These are phyloP conservation scores for Aegilops bicornis DNA, from an alignment of 176 grass and related monocot genomes.

Conservation along the genomic window DNA sequence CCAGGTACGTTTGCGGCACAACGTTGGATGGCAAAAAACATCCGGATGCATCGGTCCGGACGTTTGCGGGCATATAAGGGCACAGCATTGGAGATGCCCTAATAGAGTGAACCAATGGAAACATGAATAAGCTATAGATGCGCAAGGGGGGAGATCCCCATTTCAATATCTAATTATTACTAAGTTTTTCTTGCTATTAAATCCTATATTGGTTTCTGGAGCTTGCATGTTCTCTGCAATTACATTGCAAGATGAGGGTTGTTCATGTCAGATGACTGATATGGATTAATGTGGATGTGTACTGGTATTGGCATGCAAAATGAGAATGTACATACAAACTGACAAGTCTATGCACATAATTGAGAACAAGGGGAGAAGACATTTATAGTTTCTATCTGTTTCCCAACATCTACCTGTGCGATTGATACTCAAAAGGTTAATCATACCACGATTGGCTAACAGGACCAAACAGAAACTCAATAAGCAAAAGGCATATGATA, in stretches of 20 bases:
- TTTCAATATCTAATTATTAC: conserved; percentile 8
- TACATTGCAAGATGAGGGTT: neutral
- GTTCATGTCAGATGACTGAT: neutral
- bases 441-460: neutral
- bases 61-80: no score
- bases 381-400: neutral
- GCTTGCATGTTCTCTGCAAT: neutral
- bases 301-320: neutral
- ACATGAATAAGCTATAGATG: neutral
- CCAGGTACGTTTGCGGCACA: no score
- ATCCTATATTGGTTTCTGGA: neutral
- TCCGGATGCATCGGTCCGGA: no score
- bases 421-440: neutral
- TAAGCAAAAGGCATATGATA: neutral
- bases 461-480: neutral
- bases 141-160: neutral
- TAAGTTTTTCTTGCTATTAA: neutral
- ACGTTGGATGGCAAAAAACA: no score
- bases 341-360: neutral
- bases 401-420: neutral
- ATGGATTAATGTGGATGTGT: neutral
- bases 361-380: neutral
- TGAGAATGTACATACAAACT: conserved; percentile 15
- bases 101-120: conserved; percentile 1
- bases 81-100: neutral